These are phyloP conservation scores for Deakozyma indianensis DNA, from an alignment of 805 yeast species.

Conservation along the genomic window DNA sequence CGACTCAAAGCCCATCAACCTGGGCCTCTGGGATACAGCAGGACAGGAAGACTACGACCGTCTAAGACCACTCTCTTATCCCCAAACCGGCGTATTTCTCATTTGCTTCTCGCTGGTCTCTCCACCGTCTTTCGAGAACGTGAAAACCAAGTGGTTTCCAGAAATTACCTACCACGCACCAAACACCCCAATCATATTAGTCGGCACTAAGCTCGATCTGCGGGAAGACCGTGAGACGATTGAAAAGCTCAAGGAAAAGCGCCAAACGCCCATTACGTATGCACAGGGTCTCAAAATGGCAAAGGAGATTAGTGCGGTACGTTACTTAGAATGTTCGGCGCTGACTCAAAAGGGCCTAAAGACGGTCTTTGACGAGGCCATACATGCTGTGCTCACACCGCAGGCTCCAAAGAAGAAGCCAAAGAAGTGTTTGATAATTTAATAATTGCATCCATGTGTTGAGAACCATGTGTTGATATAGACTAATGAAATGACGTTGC, in stretches of 20 bases:
- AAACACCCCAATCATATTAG: slow-evolving; percentile 48
- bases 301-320: slow-evolving; percentile 54
- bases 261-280: slow-evolving; percentile 44
- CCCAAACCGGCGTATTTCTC: slow-evolving; percentile 80
- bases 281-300: slow-evolving; percentile 56
- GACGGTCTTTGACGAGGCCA: slow-evolving; percentile 85
- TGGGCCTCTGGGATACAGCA: slow-evolving; percentile 93
- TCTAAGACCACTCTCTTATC: slow-evolving; percentile 77
- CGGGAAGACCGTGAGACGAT: slow-evolving; percentile 69
- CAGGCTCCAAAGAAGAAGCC: slow-evolving; percentile 21
- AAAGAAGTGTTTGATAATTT: slow-evolving; percentile 1
- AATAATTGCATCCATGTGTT: background rate
- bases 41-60: slow-evolving; percentile 90
- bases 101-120: slow-evolving; percentile 76
- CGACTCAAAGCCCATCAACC: slow-evolving; percentile 66
- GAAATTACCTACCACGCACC: slow-evolving; percentile 79
- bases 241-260: slow-evolving; percentile 43
- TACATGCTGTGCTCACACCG: slow-evolving; percentile 66
- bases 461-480: background rate
- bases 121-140: slow-evolving; percentile 69
- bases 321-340: slow-evolving; percentile 80
- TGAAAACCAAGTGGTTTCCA: slow-evolving; percentile 71
- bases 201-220: slow-evolving; percentile 83
- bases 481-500: background rate
- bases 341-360: slow-evolving; percentile 82